Evolutionary conservation across 805 yeast species (phyloP), one percentile per base, ranked within the genome.

Genomic region (Lachancea dasiensis): DNA sequence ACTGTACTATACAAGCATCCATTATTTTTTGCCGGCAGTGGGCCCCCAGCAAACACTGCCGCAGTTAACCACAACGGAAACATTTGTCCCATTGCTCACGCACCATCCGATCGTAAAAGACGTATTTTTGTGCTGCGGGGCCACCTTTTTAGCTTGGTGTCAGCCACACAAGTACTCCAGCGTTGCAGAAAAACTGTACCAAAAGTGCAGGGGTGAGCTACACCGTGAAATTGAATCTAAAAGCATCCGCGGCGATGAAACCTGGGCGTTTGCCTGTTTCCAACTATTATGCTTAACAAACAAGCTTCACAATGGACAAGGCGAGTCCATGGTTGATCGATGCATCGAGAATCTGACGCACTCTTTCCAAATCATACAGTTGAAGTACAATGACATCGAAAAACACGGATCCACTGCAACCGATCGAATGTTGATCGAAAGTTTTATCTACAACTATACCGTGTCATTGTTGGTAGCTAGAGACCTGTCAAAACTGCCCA

Each of bases 11-110:
- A 43, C 51, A 2, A 45, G 48, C 31, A 41, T 47, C 22, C 36
- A 45, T 14, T 47, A 47, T 25, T 47, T 47, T 17, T 36, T 47
- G 11, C 51, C 51, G 3, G 47, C 48, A 20, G 41, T 47, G 6
- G 51, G 51, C 4, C 51, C 51, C 3, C 51, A 47, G 27, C 46
- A 34, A 10, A 47, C 51, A 10, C 23, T 47, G 5, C 51, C 51
- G 4, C 48, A 45, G 27, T 28, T 47, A 9, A 39, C 51, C 3
- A 47, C 51, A 10, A 45, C 45, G 14, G 46, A 45, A 22, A 47
- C 49, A 4, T 47, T 47, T 22, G 33, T 42, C 16, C 49, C 51
- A 1, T 39, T 45, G 14, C 37, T 47, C 11, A 40, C 45, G 22
- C 42, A 47, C 17, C 40, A 47, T 26, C 31, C 47, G 2, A 45